Percentiles rank a stretch among this genome's conserved stretches.
phyloP scores from a whole-genome alignment of 805 yeast genomes.

The Metschnikowia gruessii region DNA sequence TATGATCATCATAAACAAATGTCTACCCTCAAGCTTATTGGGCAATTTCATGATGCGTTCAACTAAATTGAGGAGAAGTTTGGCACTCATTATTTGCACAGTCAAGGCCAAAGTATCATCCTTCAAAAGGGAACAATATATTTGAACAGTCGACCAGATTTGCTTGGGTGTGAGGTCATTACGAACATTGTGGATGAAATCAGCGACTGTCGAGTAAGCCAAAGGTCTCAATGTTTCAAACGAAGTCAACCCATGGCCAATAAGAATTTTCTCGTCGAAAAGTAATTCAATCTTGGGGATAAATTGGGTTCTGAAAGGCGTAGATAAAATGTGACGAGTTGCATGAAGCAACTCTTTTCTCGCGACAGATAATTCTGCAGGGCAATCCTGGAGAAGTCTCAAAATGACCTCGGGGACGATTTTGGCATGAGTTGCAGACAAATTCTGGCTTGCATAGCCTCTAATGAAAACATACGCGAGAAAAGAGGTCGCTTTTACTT shows the following conservation, averaged over 20 bases:
- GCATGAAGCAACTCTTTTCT: slow-evolving; percentile 92
- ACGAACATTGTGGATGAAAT: slow-evolving; percentile 88
- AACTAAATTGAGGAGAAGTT: slow-evolving; percentile 78
- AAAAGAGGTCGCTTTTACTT: slow-evolving; percentile 94
- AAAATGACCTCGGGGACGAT: slow-evolving; percentile 85
- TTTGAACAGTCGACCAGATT: slow-evolving; percentile 80
- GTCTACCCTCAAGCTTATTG: slow-evolving; percentile 77
- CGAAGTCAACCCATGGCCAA: slow-evolving; percentile 91
- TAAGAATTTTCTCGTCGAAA: slow-evolving; percentile 80
- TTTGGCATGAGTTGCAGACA: slow-evolving; percentile 41
- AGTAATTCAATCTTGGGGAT: slow-evolving; percentile 81
- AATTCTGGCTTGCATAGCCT: slow-evolving; percentile 67
- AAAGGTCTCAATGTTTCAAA: slow-evolving; percentile 86
- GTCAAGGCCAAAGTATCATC: slow-evolving; percentile 82
- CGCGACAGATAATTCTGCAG: slow-evolving; percentile 86
- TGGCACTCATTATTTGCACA: slow-evolving; percentile 96
- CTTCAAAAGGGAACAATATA: slow-evolving; percentile 75
- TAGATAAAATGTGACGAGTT: slow-evolving; percentile 89
- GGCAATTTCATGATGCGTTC: slow-evolving; percentile 83
- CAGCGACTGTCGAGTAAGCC: slow-evolving; percentile 95
- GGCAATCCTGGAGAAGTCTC: slow-evolving; percentile 89
- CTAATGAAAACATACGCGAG: slow-evolving; percentile 88
- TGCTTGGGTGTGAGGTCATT: slow-evolving; percentile 77
- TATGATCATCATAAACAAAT: slow-evolving; percentile 78
- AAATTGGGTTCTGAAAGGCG: slow-evolving; percentile 79